Evolutionary conservation across 2,329 filamentous ascomycete species (phyloP).

Genomic region (Phoma herbarum): DNA sequence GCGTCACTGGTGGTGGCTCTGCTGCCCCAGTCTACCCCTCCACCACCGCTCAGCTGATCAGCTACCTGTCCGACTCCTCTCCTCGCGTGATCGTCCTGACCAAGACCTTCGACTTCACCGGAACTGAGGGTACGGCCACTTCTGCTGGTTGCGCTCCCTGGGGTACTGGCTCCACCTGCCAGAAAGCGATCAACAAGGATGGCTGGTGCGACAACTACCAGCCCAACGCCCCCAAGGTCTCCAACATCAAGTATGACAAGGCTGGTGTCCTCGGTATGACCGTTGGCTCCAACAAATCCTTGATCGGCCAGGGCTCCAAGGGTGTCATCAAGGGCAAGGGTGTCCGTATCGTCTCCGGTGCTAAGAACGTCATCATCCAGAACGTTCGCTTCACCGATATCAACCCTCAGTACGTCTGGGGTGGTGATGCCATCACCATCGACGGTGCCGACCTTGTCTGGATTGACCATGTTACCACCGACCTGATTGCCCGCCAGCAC

Average conservation of each 20-base stretch:
- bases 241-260: slow-evolving; percentile 59
- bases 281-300: slow-evolving; percentile 65
- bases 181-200: slow-evolving; percentile 66
- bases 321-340: slow-evolving; percentile 68
- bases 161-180: slow-evolving; percentile 62
- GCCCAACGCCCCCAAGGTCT: slow-evolving; percentile 58
- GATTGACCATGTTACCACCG: slow-evolving; percentile 56
- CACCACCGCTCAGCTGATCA: slow-evolving; percentile 61
- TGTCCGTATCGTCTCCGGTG: slow-evolving; percentile 53
- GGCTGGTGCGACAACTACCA: slow-evolving; percentile 68
- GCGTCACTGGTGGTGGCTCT: slow-evolving; percentile 46
- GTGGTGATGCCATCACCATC: slow-evolving; percentile 48
- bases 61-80: slow-evolving; percentile 64
- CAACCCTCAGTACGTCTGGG: slow-evolving; percentile 50
- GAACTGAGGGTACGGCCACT: slow-evolving; percentile 62
- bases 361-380: slow-evolving; percentile 64
- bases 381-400: slow-evolving; percentile 56
- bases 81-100: slow-evolving; percentile 67
- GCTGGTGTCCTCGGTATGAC: slow-evolving; percentile 62
- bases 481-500: slow-evolving; percentile 67
- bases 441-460: slow-evolving; percentile 39
- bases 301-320: slow-evolving; percentile 62
- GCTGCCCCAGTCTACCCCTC: slow-evolving; percentile 35
- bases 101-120: slow-evolving; percentile 65
- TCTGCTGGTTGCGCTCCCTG: slow-evolving; percentile 65